These are phyloP conservation scores for Pyricularia sp. DNA, from an alignment of 2,329 filamentous ascomycete genomes.

Conservation along the genomic window DNA sequence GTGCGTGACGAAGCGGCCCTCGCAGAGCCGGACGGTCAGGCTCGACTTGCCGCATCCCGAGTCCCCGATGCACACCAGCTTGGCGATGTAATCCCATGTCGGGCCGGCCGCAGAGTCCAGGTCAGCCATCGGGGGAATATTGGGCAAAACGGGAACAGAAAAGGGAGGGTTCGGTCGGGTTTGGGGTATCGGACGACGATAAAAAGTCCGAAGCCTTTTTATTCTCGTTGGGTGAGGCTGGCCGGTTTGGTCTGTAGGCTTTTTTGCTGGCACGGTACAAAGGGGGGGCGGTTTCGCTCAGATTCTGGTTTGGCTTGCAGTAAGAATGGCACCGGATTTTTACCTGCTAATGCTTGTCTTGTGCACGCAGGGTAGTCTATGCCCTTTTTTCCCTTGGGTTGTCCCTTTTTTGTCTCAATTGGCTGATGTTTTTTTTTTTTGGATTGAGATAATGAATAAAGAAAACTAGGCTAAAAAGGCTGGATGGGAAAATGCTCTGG, in stretches of 20 bases:
- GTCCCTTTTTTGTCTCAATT: background rate
- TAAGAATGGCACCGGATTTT: background rate
- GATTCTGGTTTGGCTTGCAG: background rate
- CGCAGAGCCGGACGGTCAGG: constrained; percentile 89
- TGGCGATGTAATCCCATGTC: constrained; percentile 98
- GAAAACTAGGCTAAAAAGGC: background rate
- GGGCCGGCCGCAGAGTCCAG: constrained; percentile 34
- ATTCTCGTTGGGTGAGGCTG: background rate
- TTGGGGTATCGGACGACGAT: background rate
- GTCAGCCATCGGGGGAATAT: constrained; percentile 15
- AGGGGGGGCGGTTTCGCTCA: background rate
- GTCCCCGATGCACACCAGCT: constrained; percentile 96
- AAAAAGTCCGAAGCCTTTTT: background rate
- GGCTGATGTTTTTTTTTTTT: background rate
- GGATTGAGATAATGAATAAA: background rate
- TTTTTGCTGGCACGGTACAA: background rate
- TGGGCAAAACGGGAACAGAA: constrained; percentile 33
- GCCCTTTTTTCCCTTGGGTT: background rate
- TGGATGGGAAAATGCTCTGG: background rate
- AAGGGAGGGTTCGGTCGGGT: constrained; percentile 7
- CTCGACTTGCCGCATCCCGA: constrained; percentile 92
- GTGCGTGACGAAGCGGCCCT: constrained; percentile 86
- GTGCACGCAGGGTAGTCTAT: background rate
- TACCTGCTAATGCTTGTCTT: background rate
- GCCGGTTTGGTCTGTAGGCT: background rate